Conservation (phyloP, 108 stramenopile genomes). For the Stephanodiscus triporus region DNA sequence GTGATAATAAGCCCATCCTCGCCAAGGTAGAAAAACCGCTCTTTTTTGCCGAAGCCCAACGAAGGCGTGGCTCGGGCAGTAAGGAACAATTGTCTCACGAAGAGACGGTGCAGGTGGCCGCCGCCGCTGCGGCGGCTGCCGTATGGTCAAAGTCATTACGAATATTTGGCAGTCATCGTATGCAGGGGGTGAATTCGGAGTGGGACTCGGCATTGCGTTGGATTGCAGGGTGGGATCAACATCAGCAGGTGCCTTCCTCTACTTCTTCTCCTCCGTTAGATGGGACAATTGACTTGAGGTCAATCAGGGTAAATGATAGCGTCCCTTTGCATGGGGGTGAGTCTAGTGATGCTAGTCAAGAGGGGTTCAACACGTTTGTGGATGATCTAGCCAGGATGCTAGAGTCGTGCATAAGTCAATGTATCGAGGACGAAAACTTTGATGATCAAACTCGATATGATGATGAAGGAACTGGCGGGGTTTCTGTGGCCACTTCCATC, state of each 20-base stretch:
- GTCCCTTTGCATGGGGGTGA: conserved; percentile 1
- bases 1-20: conserved; percentile 19
- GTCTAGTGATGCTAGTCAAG: conserved; percentile 6
- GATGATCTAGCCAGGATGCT: conserved; percentile 42
- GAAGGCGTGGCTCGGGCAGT: conserved; percentile 6
- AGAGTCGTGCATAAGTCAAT: conserved; percentile 37
- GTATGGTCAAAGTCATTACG: conserved; percentile 29
- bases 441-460: conserved; percentile 11
- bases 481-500: conserved; percentile 11
- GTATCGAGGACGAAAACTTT: conserved; percentile 30
- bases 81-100: conserved; percentile 16
- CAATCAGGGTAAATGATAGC: conserved; percentile 5
- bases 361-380: conserved; percentile 36
- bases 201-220: conserved; percentile 53
- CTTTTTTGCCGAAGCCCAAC: conserved; percentile 7
- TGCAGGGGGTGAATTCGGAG: conserved; percentile 41
- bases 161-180: conserved; percentile 28
- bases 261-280: conserved; percentile 1
- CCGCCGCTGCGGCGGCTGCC: conserved; percentile 40
- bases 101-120: conserved; percentile 39
- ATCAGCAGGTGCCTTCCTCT: background rate
- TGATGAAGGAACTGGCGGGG: background rate
- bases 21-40: conserved; percentile 30
- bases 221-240: conserved; percentile 50
- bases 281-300: background rate